Evolutionary conservation across 306 rosid species (phyloP).

Genomic region (Lathyrus sativus): DNA sequence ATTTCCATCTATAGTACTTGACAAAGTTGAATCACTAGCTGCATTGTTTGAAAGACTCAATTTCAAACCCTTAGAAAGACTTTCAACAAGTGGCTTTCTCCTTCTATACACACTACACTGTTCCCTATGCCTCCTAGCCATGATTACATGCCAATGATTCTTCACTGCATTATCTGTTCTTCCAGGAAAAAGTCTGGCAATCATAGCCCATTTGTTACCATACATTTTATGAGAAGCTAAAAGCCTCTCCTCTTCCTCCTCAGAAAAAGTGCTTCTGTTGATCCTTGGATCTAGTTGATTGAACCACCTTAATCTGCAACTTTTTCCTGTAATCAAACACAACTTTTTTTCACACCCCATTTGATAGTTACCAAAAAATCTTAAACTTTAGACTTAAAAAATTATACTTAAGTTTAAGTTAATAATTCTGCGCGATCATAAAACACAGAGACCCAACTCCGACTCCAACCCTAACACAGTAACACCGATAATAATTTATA

Average conservation of each 20-base stretch:
- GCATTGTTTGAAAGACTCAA: slow-evolving; percentile 45
- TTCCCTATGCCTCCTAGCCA: slow-evolving; percentile 81
- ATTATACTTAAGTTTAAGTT: too few relatives aligned
- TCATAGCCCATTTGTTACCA: slow-evolving; percentile 94
- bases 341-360: neutral
- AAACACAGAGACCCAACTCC: too few relatives aligned
- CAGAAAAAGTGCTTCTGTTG: slow-evolving; percentile 65
- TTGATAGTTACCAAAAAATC: neutral
- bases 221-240: slow-evolving; percentile 63
- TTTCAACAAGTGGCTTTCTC: slow-evolving; percentile 48
- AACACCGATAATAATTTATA: too few relatives aligned
- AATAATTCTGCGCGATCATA: too few relatives aligned
- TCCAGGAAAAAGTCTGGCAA: slow-evolving; percentile 83
- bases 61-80: slow-evolving; percentile 35
- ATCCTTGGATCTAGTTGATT: slow-evolving; percentile 88
- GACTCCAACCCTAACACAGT: too few relatives aligned
- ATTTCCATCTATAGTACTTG: slow-evolving; percentile 62
- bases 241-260: slow-evolving; percentile 80
- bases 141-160: slow-evolving; percentile 94
- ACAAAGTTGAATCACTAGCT: slow-evolving; percentile 57
- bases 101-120: slow-evolving; percentile 55
- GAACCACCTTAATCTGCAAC: slow-evolving; percentile 96
- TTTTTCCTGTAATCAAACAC: slow-evolving; percentile 60
- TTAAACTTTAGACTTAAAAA: neutral
- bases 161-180: slow-evolving; percentile 94